phyloP scores from a whole-genome alignment of 2,329 filamentous ascomycete species.

The Xylariaceae sp. region DNA sequence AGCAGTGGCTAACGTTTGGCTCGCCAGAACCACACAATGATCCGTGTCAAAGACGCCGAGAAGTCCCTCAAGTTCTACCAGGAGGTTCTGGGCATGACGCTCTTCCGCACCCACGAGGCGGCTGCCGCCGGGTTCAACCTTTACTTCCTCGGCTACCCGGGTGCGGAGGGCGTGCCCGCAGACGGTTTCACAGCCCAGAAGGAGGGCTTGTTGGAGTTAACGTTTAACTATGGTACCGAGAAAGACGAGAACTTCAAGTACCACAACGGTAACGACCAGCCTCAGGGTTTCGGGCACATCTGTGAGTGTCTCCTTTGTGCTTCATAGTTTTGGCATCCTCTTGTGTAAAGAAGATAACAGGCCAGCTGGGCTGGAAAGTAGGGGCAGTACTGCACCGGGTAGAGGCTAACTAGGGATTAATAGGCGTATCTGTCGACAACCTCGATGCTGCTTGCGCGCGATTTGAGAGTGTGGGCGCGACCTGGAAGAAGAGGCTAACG shows the following conservation, averaged over 20 bases:
- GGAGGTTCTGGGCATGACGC: conserved; percentile 82
- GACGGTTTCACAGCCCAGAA: conserved; percentile 58
- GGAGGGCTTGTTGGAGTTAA: conserved; percentile 86
- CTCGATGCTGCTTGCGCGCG: conserved; percentile 81
- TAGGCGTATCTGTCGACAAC: conserved; percentile 80
- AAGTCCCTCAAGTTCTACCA: conserved; percentile 76
- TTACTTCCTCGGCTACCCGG: conserved; percentile 84
- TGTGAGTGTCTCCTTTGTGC: conserved; percentile 55
- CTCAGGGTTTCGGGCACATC: conserved; percentile 92
- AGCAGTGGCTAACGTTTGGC: conserved; percentile 1
- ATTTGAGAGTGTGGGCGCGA: conserved; percentile 75
- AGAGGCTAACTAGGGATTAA: background rate
- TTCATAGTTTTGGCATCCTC: no score
- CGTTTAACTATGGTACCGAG: conserved; percentile 80
- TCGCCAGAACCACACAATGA: conserved; percentile 79
- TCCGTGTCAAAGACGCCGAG: conserved; percentile 80
- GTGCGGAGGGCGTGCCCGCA: conserved; percentile 48
- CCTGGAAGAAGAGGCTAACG: conserved; percentile 93
- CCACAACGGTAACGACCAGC: conserved; percentile 86
- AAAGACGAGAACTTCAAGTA: conserved; percentile 81
- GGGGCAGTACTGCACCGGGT: no score
- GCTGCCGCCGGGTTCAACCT: conserved; percentile 73
- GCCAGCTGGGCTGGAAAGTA: no score
- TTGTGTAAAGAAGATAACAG: no score
- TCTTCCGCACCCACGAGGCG: conserved; percentile 69